These are phyloP conservation scores for Neonectria sp. DNA, from an alignment of 2,329 filamentous ascomycete genomes.

Conservation along the genomic window DNA sequence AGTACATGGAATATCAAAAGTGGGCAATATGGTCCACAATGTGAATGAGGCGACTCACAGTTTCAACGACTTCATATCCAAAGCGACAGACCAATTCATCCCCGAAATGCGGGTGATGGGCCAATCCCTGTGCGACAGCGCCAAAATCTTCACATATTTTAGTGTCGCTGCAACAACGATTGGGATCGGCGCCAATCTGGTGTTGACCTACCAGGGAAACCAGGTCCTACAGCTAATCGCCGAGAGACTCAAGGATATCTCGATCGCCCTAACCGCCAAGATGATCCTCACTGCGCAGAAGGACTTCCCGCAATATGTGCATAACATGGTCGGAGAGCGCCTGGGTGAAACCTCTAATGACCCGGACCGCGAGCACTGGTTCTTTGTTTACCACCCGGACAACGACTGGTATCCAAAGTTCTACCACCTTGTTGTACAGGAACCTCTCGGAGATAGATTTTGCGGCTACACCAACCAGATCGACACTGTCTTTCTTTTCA, in stretches of 20 bases:
- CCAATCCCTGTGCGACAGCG: conserved; percentile 25
- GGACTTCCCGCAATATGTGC: too few relatives aligned
- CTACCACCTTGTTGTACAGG: conserved; percentile 54
- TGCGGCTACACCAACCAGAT: conserved; percentile 59
- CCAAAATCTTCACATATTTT: background rate
- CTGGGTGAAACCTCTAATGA: conserved; percentile 51
- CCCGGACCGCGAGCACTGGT: conserved; percentile 52
- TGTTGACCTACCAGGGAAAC: conserved; percentile 54
- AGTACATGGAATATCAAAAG: too few relatives aligned
- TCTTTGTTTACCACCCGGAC: conserved; percentile 59
- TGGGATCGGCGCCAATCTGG: conserved; percentile 52
- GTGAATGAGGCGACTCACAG: too few relatives aligned
- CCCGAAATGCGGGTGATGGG: too few relatives aligned
- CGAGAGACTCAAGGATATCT: conserved; percentile 52
- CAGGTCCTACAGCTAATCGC: conserved; percentile 55
- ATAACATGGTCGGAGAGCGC: conserved; percentile 53
- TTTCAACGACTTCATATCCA: too few relatives aligned
- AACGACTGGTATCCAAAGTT: conserved; percentile 60
- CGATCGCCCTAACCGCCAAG: conserved; percentile 51
- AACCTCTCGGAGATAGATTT: conserved; percentile 51
- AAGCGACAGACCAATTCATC: too few relatives aligned
- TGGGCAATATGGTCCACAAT: too few relatives aligned
- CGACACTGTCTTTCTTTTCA: conserved; percentile 58
- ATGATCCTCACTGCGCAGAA: conserved; percentile 54
- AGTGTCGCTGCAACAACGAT: conserved; percentile 47